Conservation (phyloP, 169 alveolate genomes). For the Eimeria falciformis region DNA sequence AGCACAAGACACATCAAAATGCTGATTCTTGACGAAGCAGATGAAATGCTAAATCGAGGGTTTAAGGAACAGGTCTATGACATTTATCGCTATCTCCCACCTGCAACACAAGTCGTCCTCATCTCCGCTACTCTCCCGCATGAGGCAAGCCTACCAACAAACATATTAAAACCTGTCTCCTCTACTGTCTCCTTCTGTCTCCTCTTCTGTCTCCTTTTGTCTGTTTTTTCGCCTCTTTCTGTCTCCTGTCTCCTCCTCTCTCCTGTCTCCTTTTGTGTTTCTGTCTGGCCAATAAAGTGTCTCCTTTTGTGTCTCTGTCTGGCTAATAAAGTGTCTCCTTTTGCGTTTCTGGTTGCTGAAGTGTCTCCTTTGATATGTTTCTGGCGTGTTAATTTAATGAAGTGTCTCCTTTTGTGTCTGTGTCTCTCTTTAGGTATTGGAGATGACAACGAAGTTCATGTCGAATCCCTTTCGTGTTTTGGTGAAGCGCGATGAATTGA, state of each 20-base stretch:
- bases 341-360: no score
- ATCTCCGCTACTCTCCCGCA: conserved; percentile 99
- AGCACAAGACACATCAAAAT: conserved; percentile 95
- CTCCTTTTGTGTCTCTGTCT: no score
- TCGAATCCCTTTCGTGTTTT: conserved; percentile 97
- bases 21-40: conserved; percentile 99
- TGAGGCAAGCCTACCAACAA: conserved; percentile 88
- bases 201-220: background rate
- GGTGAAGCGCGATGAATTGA: conserved; percentile 98
- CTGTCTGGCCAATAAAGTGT: no score
- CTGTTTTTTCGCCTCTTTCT: no score
- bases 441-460: conserved; percentile 93
- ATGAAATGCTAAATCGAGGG: conserved; percentile 98
- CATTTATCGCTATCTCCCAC: conserved; percentile 97
- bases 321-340: no score
- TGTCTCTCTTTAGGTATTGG: conserved; percentile 43
- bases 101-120: conserved; percentile 96
- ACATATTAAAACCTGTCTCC: background rate
- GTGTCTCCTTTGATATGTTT: no score
- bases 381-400: background rate
- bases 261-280: background rate
- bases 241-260: conserved; percentile 4
- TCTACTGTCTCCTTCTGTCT: background rate
- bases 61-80: conserved; percentile 98
- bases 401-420: no score